A percentile compares a stretch with the other conserved stretches of the same genome.
Conservation (phyloP, 2,329 filamentous ascomycete species). For the Penicillium sp. region DNA sequence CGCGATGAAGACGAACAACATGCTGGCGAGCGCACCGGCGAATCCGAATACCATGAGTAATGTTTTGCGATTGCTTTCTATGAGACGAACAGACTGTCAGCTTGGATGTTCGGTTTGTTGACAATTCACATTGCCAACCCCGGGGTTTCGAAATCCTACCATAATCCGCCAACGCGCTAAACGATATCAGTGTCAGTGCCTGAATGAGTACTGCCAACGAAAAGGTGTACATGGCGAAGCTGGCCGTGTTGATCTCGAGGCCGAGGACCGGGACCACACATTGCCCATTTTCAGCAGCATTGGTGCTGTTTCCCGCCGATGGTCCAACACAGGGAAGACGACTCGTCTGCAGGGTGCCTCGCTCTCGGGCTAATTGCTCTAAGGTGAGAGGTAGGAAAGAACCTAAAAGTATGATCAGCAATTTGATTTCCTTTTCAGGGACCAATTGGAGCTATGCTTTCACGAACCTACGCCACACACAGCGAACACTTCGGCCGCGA, state of each 20-base stretch:
- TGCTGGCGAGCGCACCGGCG: slow-evolving; percentile 73
- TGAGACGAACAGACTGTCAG: slow-evolving; percentile 3
- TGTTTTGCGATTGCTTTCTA: slow-evolving; percentile 66
- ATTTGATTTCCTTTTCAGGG: background rate
- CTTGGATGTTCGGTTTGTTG: background rate
- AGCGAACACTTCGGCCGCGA: slow-evolving; percentile 93
- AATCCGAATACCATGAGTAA: slow-evolving; percentile 78
- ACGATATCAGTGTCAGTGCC: slow-evolving; percentile 78
- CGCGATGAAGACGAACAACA: slow-evolving; percentile 78
- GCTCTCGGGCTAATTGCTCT: slow-evolving; percentile 86
- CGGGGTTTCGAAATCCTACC: slow-evolving; percentile 54
- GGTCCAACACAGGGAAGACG: slow-evolving; percentile 33
- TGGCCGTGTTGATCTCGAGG: slow-evolving; percentile 38
- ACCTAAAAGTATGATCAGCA: slow-evolving; percentile 48
- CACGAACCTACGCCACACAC: slow-evolving; percentile 71
- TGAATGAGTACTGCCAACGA: slow-evolving; percentile 83
- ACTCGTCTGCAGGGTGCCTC: slow-evolving; percentile 69
- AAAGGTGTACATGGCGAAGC: slow-evolving; percentile 65
- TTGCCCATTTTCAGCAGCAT: slow-evolving; percentile 23
- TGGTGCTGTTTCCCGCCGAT: slow-evolving; percentile 25
- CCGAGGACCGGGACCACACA: slow-evolving; percentile 36
- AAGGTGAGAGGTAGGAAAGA: slow-evolving; percentile 91
- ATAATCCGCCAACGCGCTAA: slow-evolving; percentile 66
- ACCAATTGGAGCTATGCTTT: background rate
- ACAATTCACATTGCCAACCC: background rate